Base-by-base conservation (phyloP, 2,329 filamentous ascomycete genomes). In the Knufia petricola region DNA sequence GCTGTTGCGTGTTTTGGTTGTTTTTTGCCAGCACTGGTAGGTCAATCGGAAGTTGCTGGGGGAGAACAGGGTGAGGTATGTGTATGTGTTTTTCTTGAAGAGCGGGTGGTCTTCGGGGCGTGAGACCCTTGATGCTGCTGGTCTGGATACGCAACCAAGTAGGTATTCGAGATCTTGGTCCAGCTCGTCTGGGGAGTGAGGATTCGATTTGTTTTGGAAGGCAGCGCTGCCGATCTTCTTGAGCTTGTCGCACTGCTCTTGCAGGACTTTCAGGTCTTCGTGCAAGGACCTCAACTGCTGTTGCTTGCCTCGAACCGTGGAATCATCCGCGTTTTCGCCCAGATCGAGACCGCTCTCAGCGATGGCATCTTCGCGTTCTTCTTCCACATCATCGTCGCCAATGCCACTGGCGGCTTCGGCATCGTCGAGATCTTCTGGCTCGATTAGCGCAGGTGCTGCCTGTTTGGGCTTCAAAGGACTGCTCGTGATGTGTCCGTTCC, bases 401-500 rank as follows among this genome's bases (percentile, higher is more conserved):
- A 44, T 32, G 30, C 44, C 46, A 43, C 52, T 39, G 8, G 50
- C 54, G 31, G 38, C 12, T 19, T 55, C 52, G 23, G 46, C 52
- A 38, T 53, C 46, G 12, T 49, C 36, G 30, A 51, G 36, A 17
- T 51, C 52, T 10, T 49, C 48, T 17, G 47, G 37, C 8, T 54
- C 42, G 2, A 38, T 20, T 15, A 12, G 40, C 20, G 13, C 19
- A 39, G 32, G 32, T 42, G 26, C 21, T 15, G 36, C 34, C 9
- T 46, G 39, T 31, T 50, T 54, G 9, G 47, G 48, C 43, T 60
- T 60, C 39, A 60, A 42, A 7, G 58, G 58, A 44, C 58, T 60
- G 46, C 58, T 60, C 10, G 55, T 55, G 13, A 51, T 26, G 13
- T 39, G 37, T 1, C 45, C 42, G 21, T 26, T 24, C 17, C 45